Evolutionary conservation across 176 grass and related monocot genomes (phyloP), one percentile per base, ranked within the genome.

Genomic region (Oryza rufipogon): DNA sequence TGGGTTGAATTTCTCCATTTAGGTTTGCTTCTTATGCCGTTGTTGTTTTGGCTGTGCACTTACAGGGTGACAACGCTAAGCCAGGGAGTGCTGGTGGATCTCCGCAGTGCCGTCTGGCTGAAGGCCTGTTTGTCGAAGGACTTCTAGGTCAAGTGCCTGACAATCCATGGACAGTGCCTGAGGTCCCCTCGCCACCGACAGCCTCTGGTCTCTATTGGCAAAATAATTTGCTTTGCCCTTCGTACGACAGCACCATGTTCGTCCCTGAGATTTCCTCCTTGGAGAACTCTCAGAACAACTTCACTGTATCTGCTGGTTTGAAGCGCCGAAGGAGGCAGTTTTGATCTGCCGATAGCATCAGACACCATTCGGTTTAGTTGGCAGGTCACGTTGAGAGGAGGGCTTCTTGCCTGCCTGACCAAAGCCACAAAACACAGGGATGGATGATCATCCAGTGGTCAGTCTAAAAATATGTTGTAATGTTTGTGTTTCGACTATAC

Each of bases 111-210:
- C 20, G 51, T 33, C 71, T 89, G 22, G 85, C 88, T 17, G 93
- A 90, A 75, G 85, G 80, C 25, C 28, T 65, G 3, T n/a, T 85
- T 66, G 54, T 22, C 6, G 80, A 91, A 69, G 89, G 79, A 79
- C 64, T 84, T 11, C 75, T 83, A 72, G 56, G 30, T 4, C 77
- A 82, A 16, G 48, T 82, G 20, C 89, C 86, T 34, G 92, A 94
- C 19, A 84, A 77, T 88, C 63, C 87, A 65, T 94, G 87, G 90
- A 42, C 17, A 19, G 93, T 95, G 17, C 90, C 90, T 0, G 85
- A 92, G 75, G 84, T 95, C 70, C 88, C 93, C 25, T 90, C 87
- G 0, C 93, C 93, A n/a, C 93, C 90, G 39, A 95, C 93, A 75
- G 93, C 93, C 56, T 95, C 90, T 0, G 88, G 83, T 11, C 88